A percentile compares a stretch with the other conserved stretches of the same genome.
Conservation (phyloP, 2,329 filamentous ascomycete genomes). For the Leptographium radiaticola region DNA sequence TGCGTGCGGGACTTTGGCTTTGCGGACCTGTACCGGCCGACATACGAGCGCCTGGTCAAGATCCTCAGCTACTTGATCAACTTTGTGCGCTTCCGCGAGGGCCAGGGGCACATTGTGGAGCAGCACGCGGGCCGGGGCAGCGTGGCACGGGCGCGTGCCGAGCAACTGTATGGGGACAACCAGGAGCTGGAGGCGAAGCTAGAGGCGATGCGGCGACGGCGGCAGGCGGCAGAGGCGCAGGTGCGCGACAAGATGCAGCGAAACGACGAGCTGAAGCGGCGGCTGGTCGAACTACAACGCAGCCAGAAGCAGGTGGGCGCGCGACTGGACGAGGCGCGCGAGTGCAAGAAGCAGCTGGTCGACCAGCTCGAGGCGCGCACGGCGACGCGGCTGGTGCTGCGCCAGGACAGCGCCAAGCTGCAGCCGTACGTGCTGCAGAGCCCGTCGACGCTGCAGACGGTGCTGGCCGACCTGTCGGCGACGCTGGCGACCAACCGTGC, state of each 20-base stretch:
- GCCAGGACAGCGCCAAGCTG: conserved; percentile 79
- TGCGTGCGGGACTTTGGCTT: conserved; percentile 91
- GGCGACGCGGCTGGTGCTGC: conserved; percentile 53
- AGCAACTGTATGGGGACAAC: conserved; percentile 73
- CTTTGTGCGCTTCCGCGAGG: conserved; percentile 93
- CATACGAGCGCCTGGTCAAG: conserved; percentile 78
- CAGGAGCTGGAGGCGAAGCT: conserved; percentile 72
- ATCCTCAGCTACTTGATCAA: conserved; percentile 98
- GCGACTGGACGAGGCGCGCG: conserved; percentile 70
- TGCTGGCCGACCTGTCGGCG: conserved; percentile 68
- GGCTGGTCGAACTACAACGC: conserved; percentile 65
- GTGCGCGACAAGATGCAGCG: conserved; percentile 74
- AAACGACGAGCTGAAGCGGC: conserved; percentile 77
- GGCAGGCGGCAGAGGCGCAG: conserved; percentile 66
- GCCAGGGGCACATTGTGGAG: conserved; percentile 79
- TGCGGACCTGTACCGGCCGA: conserved; percentile 80
- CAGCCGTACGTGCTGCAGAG: conserved; percentile 87
- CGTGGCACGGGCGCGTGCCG: conserved; percentile 74
- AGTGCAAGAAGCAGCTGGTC: conserved; percentile 66
- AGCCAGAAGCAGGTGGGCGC: conserved; percentile 74
- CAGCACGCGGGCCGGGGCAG: conserved; percentile 88
- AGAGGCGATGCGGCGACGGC: conserved; percentile 67
- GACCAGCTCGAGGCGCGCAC: conserved; percentile 59
- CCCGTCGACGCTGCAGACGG: conserved; percentile 68
- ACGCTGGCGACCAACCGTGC: conserved; percentile 65